A percentile compares a stretch with the other conserved stretches of the same genome.
Evolutionary conservation across 2,329 filamentous ascomycete species (phyloP).

Genomic region (Pseudocercospora macadamiae): DNA sequence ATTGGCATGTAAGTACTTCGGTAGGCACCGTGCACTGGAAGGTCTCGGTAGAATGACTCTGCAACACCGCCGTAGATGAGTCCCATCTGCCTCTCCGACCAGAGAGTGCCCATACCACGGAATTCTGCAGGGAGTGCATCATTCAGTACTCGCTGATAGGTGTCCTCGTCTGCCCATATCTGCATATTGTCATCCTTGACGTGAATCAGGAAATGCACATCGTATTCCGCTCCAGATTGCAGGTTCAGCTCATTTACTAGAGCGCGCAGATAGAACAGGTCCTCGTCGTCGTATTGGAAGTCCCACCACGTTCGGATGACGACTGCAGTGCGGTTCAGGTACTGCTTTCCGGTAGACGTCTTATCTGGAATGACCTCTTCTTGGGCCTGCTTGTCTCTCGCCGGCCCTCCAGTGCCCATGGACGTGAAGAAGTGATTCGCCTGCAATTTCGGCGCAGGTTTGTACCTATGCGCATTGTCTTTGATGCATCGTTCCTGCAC

Average conservation of each 20-base stretch:
- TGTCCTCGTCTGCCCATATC: constrained; percentile 78
- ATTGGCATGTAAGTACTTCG: constrained; percentile 89
- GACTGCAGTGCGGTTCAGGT: constrained; percentile 69
- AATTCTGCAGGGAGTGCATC: constrained; percentile 53
- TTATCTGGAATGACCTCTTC: constrained; percentile 17
- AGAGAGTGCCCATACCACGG: constrained; percentile 56
- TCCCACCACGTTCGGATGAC: constrained; percentile 82
- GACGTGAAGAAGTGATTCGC: constrained; percentile 45
- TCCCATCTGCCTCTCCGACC: constrained; percentile 59
- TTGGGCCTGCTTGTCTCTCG: constrained; percentile 27
- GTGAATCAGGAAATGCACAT: constrained; percentile 80
- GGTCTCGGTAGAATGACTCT: constrained; percentile 56
- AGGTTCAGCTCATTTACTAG: constrained; percentile 78
- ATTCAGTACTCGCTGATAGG: constrained; percentile 67
- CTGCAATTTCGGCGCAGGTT: constrained; percentile 38
- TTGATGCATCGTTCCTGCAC: constrained; percentile 73
- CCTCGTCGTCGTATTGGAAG: constrained; percentile 76
- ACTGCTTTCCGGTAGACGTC: constrained; percentile 33
- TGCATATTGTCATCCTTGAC: constrained; percentile 78
- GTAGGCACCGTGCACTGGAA: constrained; percentile 69
- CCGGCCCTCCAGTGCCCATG: constrained; percentile 40
- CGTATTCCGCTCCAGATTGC: constrained; percentile 78
- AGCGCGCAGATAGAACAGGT: constrained; percentile 79
- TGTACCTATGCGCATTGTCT: constrained; percentile 72
- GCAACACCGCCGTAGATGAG: constrained; percentile 56